Evolutionary conservation across 257 asterid genomes (phyloP), one percentile per base, ranked within the genome.

Genomic region (Lavandula angustifolia): DNA sequence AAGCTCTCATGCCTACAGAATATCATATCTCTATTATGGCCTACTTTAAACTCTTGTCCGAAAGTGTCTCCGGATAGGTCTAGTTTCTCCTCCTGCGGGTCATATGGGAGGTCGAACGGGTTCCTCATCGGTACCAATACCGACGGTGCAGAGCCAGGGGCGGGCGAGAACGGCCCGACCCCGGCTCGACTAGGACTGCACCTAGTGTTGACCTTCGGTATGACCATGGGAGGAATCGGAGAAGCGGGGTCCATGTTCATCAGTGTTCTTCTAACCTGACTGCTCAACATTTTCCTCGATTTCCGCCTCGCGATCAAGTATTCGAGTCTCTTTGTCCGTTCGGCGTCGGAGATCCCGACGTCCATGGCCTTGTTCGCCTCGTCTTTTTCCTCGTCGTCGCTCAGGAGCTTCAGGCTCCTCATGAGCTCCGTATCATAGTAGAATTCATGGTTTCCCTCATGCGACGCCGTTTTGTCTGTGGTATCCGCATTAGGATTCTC

Each of bases 101-200:
- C 99, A 31, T 94, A 94, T 3, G 99, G 99, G 11, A 94, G 82
- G 60, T 94, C 96, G 42, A 94, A 94, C 1, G 99, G 97, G 63
- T 90, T 90, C 48, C 77, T 78, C 78, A 63, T 79, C 4, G 92
- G 92, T 18, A 83, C 27, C 81, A 90, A 53, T 34, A 88, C 68
- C 0, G 97, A 81, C 3, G 99, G 99, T 31, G 97, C 97, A 0
- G 97, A 90, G 2, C 94, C 95, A 0, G 96, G 99, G 66, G 75
- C 74, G 0, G 91, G 91, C 35, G 96, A 67, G 62, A 67, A 53
- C 10, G 66, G 76, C 43, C 14, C 14, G 7, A 48, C 54, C 41
- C 9, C 8, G n/a, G 38, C 10, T 22, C 41, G 70, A 16, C 38
- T 68, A 0, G 69, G 55, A 37, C 51, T 18, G 32, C 46, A 32